Evolutionary conservation across 2,329 filamentous ascomycete species (phyloP).

Genomic region (Fusarium anguioides): DNA sequence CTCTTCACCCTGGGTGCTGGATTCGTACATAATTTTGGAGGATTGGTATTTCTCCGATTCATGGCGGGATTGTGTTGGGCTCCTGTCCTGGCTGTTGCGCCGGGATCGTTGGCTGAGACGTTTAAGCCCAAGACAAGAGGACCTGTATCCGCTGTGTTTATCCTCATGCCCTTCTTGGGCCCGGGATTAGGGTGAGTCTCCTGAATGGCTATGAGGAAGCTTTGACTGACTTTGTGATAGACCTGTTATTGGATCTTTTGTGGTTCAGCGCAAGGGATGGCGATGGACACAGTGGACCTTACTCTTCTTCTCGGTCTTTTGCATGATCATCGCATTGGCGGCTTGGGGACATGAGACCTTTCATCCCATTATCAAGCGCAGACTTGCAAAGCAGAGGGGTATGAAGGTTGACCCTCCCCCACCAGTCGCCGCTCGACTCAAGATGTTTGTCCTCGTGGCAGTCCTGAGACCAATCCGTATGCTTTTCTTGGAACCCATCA

Average conservation of each 20-base stretch:
- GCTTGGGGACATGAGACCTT: conserved; percentile 66
- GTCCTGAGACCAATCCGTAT: conserved; percentile 66
- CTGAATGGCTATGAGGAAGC: rapidly evolving
- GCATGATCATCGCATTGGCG: conserved; percentile 46
- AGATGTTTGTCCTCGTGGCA: conserved; percentile 54
- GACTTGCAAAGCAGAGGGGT: conserved; percentile 52
- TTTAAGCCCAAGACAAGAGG: conserved; percentile 57
- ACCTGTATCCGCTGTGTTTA: conserved; percentile 56
- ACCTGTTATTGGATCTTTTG: conserved; percentile 62
- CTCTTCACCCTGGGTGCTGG: conserved; percentile 68
- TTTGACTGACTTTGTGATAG: conserved; percentile 38
- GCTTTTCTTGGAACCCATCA: conserved; percentile 71
- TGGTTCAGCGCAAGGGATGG: conserved; percentile 59
- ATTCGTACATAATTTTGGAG: conserved; percentile 61
- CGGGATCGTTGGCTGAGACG: conserved; percentile 62
- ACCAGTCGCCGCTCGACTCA: conserved; percentile 43
- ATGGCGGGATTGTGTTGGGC: conserved; percentile 64
- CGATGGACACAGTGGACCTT: conserved; percentile 65
- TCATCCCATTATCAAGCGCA: conserved; percentile 60
- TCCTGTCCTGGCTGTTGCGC: conserved; percentile 61
- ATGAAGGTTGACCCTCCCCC: conserved; percentile 40
- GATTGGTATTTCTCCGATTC: conserved; percentile 66
- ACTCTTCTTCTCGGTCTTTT: conserved; percentile 57
- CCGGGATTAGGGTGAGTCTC: conserved; percentile 60
- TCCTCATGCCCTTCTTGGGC: conserved; percentile 64